These are phyloP conservation scores for Pseudonitzschia multiseries DNA, from an alignment of 108 stramenopile species.

Conservation along the genomic window DNA sequence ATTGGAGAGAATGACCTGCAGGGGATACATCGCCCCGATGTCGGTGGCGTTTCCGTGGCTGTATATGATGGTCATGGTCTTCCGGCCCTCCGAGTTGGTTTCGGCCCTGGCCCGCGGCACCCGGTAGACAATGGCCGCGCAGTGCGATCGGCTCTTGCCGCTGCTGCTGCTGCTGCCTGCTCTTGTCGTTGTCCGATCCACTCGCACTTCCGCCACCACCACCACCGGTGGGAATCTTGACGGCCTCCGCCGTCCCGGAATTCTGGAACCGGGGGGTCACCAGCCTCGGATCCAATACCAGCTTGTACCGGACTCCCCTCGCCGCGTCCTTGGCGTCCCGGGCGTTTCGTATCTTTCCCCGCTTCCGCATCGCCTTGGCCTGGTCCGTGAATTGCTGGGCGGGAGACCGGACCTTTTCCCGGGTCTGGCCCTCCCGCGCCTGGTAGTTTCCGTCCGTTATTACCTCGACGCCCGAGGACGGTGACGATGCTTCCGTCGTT, in stretches of 20 bases:
- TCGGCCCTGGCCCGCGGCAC: conserved; percentile 31
- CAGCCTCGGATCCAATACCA: conserved; percentile 52
- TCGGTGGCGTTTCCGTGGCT: conserved; percentile 92
- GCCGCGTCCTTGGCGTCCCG: conserved; percentile 61
- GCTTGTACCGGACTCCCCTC: conserved; percentile 53
- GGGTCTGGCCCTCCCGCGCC: conserved; percentile 37
- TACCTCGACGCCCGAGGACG: no score
- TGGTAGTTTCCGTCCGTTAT: conserved; percentile 29
- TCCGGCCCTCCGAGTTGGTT: conserved; percentile 16
- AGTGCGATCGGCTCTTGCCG: conserved; percentile 24
- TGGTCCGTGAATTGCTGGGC: conserved; percentile 68
- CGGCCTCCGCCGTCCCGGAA: conserved; percentile 50
- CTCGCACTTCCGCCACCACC: neutral
- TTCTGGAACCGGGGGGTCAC: conserved; percentile 37
- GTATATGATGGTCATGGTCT: conserved; percentile 77
- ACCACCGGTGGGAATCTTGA: conserved; percentile 69
- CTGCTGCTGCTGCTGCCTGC: neutral
- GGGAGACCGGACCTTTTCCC: conserved; percentile 54
- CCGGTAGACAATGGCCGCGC: conserved; percentile 69
- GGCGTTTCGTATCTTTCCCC: conserved; percentile 60
- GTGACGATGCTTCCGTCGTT: no score
- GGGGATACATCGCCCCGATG: conserved; percentile 77
- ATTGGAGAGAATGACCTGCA: conserved; percentile 65
- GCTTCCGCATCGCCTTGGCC: conserved; percentile 50
- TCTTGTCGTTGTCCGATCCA: neutral